Base-by-base conservation (phyloP, 805 yeast genomes). In the Cyberlindnera xylosilytica region DNA sequence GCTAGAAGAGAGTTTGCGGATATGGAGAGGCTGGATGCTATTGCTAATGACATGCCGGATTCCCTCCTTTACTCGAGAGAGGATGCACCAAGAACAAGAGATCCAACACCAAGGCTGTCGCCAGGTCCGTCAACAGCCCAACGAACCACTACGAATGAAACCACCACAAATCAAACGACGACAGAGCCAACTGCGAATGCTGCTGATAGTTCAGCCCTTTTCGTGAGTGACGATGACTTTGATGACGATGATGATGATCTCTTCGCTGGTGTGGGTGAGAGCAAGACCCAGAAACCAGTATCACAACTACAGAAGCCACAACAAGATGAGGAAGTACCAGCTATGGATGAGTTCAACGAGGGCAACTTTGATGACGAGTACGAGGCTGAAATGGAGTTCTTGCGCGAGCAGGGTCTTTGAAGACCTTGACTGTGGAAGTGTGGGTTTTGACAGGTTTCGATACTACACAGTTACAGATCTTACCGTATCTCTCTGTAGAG, bases 371-470 rank as follows among this genome's bases (percentile, higher is more conserved):
- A 44, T 6, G 56, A 50, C 8, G 47, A 48, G 9, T 52, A 49
- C 23, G 60, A 44, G 11, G 60, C 54, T 4, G 60, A 55, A 38
- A 39, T 49, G 52, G 57, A 53, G 30, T 50, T 56, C 12, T 42
- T 52, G 54, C 46, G 46, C 31, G 53, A 47, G 18, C 42, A 32
- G 18, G 50, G 50, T 16, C 27, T 44, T 7, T 33, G n/a, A 16
- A 38, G 20, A 27, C n/a, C n/a, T n/a, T n/a, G n/a, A n/a, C n/a
- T n/a, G n/a, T n/a, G n/a, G n/a, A n/a, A n/a, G n/a, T n/a, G n/a
- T n/a, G n/a, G 24, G 24, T 22, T 22, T 8, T 22, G 24, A 22
- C 10, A 7, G 7, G 24, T 22, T 8, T 22, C 7, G 24, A 10
- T 8, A 22, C 24, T 7, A 22, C n/a, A 29, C 32, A n/a, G n/a